Evolutionary conservation across 495 filamentous ascomycete genomes (phyloP), one percentile per base, ranked within the genome.

Genomic region (Penicillium simplicissimum): DNA sequence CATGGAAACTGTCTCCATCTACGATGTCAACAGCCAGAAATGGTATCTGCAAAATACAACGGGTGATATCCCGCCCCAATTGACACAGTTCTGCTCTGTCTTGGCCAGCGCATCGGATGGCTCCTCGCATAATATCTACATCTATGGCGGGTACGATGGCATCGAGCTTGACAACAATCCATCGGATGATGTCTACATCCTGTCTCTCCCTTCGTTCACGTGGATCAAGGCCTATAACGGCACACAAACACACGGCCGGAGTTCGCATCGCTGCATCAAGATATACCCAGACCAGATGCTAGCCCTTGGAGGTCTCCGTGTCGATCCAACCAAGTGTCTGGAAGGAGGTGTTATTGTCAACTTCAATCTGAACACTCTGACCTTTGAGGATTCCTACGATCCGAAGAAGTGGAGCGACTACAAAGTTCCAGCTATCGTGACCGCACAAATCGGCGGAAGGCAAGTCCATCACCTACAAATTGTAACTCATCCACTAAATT

Each of bases 221-320:
- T 94, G 90, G 90, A 84, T 84, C 37, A 83, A 85, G 64, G 79
- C 87, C 13, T 79, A 81, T 35, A 71, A 69, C 0, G 84, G 87
- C 4, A 74, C 58, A 0, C 45, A 52, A 4, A 64, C 52, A 11
- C 84, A 85, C 57, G 85, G 74, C 11, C 84, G 89, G 36, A 84
- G 78, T 19, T 81, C 81, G 1, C 89, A 92, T 65, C 79, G 82
- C 65, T 91, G 89, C 62, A 74, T 88, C 37, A 86, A 78, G 70
- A 82, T 87, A 1, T 90, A 90, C 61, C 87, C 88, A 3, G 86
- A 91, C 65, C 85, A 90, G 65, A 90, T 93, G 88, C 71, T 91
- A 60, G 80, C 82, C 0, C 70, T 93, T n/a, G 90, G 89, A 11
- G 88, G 90, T 0, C 65, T 72, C 11, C 34, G 66, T 1, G 35